phyloP scores from a whole-genome alignment of 2,329 filamentous ascomycete species.

The Fusarium armeniacum region DNA sequence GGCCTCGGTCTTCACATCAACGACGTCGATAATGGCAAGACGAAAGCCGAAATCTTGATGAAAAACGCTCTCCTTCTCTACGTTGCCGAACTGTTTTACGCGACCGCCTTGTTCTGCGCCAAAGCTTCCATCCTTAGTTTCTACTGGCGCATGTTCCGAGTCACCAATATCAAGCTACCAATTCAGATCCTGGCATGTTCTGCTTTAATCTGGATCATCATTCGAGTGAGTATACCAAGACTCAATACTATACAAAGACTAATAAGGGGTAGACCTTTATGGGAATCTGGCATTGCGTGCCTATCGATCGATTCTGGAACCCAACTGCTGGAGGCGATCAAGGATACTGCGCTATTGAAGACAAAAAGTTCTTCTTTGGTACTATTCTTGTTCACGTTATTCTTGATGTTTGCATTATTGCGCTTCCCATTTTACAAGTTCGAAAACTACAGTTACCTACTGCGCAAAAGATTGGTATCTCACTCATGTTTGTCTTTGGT shows the following conservation, averaged over 20 bases:
- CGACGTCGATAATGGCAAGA: slow-evolving; percentile 19
- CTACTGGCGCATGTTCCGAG: slow-evolving; percentile 53
- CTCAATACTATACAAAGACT: not conserved
- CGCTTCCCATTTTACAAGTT: slow-evolving; percentile 52
- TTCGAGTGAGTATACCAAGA: slow-evolving; percentile 36
- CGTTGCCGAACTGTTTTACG: slow-evolving; percentile 49
- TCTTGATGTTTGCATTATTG: slow-evolving; percentile 52
- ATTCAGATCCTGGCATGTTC: slow-evolving; percentile 47
- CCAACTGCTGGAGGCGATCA: not conserved
- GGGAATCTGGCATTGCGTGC: slow-evolving; percentile 40
- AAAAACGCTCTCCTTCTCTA: slow-evolving; percentile 32
- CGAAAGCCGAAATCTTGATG: slow-evolving; percentile 20
- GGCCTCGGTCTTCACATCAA: slow-evolving; percentile 39
- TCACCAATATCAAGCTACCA: slow-evolving; percentile 46
- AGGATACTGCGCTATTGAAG: slow-evolving; percentile 41
- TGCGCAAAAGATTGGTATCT: slow-evolving; percentile 49
- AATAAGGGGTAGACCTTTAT: slow-evolving; percentile 21
- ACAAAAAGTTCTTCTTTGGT: slow-evolving; percentile 54
- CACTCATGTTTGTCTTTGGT: slow-evolving; percentile 51
- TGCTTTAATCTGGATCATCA: slow-evolving; percentile 49
- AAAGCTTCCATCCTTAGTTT: slow-evolving; percentile 51
- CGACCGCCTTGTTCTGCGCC: slow-evolving; percentile 46
- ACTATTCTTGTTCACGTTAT: slow-evolving; percentile 51
- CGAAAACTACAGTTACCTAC: slow-evolving; percentile 49
- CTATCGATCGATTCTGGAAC: slow-evolving; percentile 41